Evolutionary conservation across 225 moss, liverwort and hornwort genomes (phyloP), one percentile per base, ranked within the genome.

Genomic region (Lunularia cruciata): DNA sequence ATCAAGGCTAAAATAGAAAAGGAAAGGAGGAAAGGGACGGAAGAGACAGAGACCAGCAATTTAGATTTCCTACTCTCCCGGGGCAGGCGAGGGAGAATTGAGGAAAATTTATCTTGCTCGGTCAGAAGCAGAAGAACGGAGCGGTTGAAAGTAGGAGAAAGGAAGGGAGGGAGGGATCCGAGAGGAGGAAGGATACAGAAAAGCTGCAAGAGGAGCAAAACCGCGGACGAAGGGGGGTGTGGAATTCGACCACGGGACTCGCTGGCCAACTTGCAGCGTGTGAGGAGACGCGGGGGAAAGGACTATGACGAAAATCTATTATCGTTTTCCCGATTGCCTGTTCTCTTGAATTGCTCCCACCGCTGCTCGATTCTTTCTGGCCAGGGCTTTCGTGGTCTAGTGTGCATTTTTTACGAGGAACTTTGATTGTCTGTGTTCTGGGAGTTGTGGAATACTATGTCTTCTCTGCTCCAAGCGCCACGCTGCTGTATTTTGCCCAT

Each of bases 351-450:
- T 42, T n/a, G 11, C 33, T 5, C 57, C 14, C 13, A n/a, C 27
- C n/a, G n/a, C 43, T 25, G 11, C 43, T 42, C 63, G 37, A n/a
- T 60, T 25, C 61, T 36, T 40, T 20, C 5, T 26, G 39, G 35
- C 9, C 12, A 0, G 61, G n/a, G 12, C 26, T 60, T 37, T 18
- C 28, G 27, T 4, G 18, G 46, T 6, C 10, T 64, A 0, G 4
- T 16, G 63, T 64, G 45, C 45, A 46, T 64, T 64, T 45, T 26
- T 8, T n/a, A n/a, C 42, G 6, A 64, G 46, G 25, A 64, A 6
- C 42, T 40, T 6, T 8, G 20, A 15, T 63, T 18, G 12, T 9
- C 19, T 6, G 63, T 46, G 28, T 6, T 46, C n/a, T 60, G 28
- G 43, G 13, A 8, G 61, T 39, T 23, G 60, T 22, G 20, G 40